Evolutionary conservation across 1,139 yeast genomes (phyloP), one percentile per base, ranked within the genome.

Genomic region (Magnusiomyces fungicola): DNA sequence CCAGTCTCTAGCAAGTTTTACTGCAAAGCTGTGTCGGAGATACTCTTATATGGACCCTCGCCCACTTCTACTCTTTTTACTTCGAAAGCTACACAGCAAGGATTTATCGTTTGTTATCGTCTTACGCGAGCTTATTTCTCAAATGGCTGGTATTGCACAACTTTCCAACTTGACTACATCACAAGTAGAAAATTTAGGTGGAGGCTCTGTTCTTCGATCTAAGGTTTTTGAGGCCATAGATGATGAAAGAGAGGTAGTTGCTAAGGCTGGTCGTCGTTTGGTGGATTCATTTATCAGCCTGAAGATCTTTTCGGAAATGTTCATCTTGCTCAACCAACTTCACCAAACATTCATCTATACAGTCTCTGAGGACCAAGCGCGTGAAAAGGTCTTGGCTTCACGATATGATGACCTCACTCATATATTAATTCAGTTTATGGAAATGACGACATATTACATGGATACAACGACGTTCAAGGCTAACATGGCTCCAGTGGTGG

Each of bases 111-210:
- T 85, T n/a, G 67, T 87, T 2, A 71, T 83, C 27, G 76, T 92
- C 9, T 66, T 92, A 45, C 77, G 79, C 55, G 95, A 88, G 53
- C 69, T 90, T 47, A 66, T 90, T 19, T 67, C 75, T 24, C 75
- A 82, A 14, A 88, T 90, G 84, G 88, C 95, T 18, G 97, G 97
- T 3, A 77, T 89, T 36, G 85, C 83, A 54, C 75, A 81, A 21
- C 76, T 75, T 32, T 71, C 81, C 3, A 83, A 86, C 59, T 68
- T 88, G 46, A 81, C 90, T 0, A 66, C 75, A 5, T 69, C 72
- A 24, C 96, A 88, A 61, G 74, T 90, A 19, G 73, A 79, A 49
- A 74, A 80, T 67, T 69, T 90, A 40, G 82, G 83, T 52, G 79
- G 88, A 38, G 94, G 87, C 1, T 69, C 74, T 0, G 68, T 78